These are phyloP conservation scores for Colletotrichum sp. DNA, from an alignment of 2,329 filamentous ascomycete genomes.

Conservation along the genomic window DNA sequence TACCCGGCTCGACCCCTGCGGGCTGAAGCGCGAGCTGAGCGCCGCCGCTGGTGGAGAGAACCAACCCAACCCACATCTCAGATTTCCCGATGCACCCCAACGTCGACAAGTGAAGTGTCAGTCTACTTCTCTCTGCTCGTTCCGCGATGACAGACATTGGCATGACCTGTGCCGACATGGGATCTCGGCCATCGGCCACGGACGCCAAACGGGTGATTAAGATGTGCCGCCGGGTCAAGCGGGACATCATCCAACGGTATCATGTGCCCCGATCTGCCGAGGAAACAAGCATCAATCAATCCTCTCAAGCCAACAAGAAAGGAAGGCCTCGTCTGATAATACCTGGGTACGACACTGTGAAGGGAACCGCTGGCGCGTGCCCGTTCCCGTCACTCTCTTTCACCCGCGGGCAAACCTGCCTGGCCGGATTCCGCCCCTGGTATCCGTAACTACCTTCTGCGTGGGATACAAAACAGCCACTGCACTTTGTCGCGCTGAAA, in stretches of 20 bases:
- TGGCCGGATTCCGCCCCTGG: background rate
- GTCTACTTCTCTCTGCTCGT: background rate
- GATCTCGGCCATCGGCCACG: background rate
- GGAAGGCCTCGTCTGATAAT: background rate
- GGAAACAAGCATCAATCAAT: background rate
- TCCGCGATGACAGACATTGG: background rate
- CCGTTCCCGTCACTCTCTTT: background rate
- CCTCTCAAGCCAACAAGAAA: background rate
- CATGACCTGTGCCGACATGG: background rate
- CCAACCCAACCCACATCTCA: background rate
- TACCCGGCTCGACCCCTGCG: background rate
- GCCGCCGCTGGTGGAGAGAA: background rate
- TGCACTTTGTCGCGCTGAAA: background rate
- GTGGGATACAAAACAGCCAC: background rate
- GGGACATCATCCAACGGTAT: background rate
- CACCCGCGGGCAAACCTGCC: background rate
- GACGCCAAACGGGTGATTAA: background rate
- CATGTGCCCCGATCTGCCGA: background rate
- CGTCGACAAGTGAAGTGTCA: background rate
- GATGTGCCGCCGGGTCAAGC: background rate
- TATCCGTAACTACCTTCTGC: background rate
- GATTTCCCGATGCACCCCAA: background rate
- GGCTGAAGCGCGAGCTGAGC: background rate
- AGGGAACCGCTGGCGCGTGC: background rate
- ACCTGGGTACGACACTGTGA: background rate